Base-by-base conservation (phyloP, 495 filamentous ascomycete species). In the Aspergillus bertholletiae region DNA sequence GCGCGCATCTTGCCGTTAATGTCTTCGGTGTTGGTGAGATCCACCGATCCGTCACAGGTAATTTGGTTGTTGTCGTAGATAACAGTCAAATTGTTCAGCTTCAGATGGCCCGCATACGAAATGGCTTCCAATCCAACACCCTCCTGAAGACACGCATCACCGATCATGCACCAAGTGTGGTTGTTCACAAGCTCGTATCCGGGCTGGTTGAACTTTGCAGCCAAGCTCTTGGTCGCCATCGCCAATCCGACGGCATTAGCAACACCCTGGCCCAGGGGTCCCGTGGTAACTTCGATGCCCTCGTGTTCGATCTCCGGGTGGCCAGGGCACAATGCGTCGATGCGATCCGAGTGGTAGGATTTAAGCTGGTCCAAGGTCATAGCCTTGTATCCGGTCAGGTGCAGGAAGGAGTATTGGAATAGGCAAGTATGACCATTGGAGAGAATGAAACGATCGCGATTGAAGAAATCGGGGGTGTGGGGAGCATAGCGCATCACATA, bases 251-350 rank as follows among this genome's bases (percentile, higher is more conserved):
- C 82, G 0, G 82, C 79, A 59, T 85, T 85, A 3, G 81, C 76
- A 24, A 84, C 65, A 34, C 82, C 82, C 61, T 84, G 82, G 3
- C 82, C 82, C 21, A 85, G 69, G 0, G 82, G 82, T 1, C 82
- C 82, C 0, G 82, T 85, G 1, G 83, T 86, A 1, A 86, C 80
- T 62, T 85, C 83, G 49, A 86, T 77, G 7, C 81, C 83, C 13
- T 78, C 74, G 39, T 79, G 71, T 53, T 85, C 83, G 40, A 84
- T 83, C 58, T 86, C 83, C 0, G 83, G 83, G 54, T 86, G 83
- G 1, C 79, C 83, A 30, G 79, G 83, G 47, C 77, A 82, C 0
- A 83, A 58, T 11, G 77, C 69, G 56, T 83, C 79, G 2, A 63
- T 65, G 18, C 79, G 66, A 17, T 75, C 73, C 1, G 77, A 82